Conservation (phyloP, 306 rosid genomes). For the Quercus rubra region DNA sequence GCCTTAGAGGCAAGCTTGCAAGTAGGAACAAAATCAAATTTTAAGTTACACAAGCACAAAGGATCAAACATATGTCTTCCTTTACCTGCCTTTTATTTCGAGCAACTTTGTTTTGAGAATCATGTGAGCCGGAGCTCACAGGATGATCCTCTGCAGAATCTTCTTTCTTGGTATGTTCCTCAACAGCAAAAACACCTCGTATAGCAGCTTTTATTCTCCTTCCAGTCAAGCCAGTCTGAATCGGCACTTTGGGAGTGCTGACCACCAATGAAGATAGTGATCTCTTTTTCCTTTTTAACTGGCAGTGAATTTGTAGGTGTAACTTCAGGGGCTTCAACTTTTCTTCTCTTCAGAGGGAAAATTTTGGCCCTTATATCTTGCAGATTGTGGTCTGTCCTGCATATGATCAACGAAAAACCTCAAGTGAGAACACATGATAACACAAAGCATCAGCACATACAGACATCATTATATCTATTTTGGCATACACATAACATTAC, state of each 20-base stretch:
- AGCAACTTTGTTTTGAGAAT: conserved; percentile 31
- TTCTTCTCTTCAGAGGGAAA: conserved; percentile 70
- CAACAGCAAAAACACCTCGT: conserved; percentile 47
- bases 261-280: conserved; percentile 92
- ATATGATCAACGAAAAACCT: conserved; percentile 20
- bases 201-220: conserved; percentile 76
- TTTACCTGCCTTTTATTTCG: conserved; percentile 46
- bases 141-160: conserved; percentile 51
- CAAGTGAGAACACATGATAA: background rate
- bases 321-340: conserved; percentile 54
- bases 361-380: conserved; percentile 89
- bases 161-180: conserved; percentile 58
- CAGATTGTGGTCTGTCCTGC: conserved; percentile 97
- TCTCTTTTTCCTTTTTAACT: conserved; percentile 89
- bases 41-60: background rate
- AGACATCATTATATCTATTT: background rate
- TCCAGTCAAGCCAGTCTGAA: conserved; percentile 74
- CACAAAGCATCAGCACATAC: conserved; percentile 3
- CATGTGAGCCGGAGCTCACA: conserved; percentile 54
- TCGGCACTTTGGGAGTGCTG: conserved; percentile 80
- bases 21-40: background rate
- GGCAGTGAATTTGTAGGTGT: conserved; percentile 61
- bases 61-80: background rate
- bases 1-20: background rate
- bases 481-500: background rate